A percentile compares a stretch with the other conserved stretches of the same genome.
Evolutionary conservation across 2,329 filamentous ascomycete species (phyloP).

Genomic region (Aureobasidium sp.): DNA sequence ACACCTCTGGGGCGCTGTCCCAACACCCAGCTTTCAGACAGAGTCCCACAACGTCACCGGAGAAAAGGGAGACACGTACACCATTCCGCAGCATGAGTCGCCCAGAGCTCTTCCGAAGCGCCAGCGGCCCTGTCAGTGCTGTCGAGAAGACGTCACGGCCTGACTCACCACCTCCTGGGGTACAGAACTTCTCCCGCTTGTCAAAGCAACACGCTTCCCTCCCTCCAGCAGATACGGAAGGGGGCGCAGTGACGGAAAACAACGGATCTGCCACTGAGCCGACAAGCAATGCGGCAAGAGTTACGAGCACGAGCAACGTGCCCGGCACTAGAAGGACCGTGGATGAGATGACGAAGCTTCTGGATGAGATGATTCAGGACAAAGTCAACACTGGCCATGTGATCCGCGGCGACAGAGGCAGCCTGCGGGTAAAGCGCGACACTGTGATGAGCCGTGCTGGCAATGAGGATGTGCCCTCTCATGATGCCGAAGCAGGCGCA

Average conservation of each 20-base stretch:
- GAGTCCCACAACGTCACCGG: neutral
- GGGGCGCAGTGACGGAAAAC: neutral
- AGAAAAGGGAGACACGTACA: slow-evolving; percentile 3
- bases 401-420: slow-evolving; percentile 56
- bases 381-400: slow-evolving; percentile 70
- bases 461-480: neutral
- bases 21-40: slow-evolving; percentile 12
- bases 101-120: slow-evolving; percentile 29
- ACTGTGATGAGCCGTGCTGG: slow-evolving; percentile 23
- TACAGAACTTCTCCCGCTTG: slow-evolving; percentile 18
- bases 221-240: neutral
- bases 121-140: slow-evolving; percentile 18
- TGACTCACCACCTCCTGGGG: slow-evolving; percentile 1
- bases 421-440: slow-evolving; percentile 45
- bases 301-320: neutral
- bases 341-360: slow-evolving; percentile 86
- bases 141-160: slow-evolving; percentile 2
- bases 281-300: neutral
- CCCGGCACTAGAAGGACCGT: slow-evolving; percentile 51
- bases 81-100: slow-evolving; percentile 23
- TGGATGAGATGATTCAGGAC: slow-evolving; percentile 95
- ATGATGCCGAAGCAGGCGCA: slow-evolving; percentile 4
- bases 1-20: slow-evolving; percentile 14
- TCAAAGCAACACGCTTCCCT: slow-evolving; percentile 13
- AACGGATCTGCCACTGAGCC: slow-evolving; percentile 24